Percentiles rank a stretch among this genome's conserved stretches.
These are phyloP conservation scores for Aureobasidium sp. DNA, from an alignment of 2,329 filamentous ascomycete genomes.

Conservation along the genomic window DNA sequence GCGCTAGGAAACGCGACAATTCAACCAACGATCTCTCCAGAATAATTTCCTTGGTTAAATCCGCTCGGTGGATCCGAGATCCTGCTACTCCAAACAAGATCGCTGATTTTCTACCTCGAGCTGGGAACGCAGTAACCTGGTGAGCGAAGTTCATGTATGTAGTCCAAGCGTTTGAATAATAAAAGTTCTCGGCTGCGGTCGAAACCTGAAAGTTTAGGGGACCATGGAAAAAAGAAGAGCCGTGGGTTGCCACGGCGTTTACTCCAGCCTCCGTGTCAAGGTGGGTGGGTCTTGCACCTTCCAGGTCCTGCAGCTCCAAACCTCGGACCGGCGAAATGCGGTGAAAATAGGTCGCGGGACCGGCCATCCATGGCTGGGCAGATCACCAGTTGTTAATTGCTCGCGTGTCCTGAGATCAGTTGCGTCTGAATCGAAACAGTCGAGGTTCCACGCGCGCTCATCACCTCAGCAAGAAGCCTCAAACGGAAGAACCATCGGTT, in stretches of 20 bases:
- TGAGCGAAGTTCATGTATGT: neutral
- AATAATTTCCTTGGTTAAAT: neutral
- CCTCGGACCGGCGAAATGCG: neutral
- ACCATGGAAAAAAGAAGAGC: neutral
- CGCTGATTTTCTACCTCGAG: neutral
- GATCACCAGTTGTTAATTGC: neutral
- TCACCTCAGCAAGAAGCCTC: neutral
- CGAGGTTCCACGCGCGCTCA: neutral
- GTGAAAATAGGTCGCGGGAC: neutral
- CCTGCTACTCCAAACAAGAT: neutral
- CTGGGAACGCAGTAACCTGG: too few relatives aligned
- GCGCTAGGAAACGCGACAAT: neutral
- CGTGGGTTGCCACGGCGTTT: neutral
- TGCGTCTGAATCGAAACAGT: neutral
- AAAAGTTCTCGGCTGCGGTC: neutral
- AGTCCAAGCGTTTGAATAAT: neutral
- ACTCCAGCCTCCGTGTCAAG: neutral
- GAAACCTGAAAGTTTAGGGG: neutral
- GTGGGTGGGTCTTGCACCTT: conserved; percentile 4
- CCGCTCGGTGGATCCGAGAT: neutral
- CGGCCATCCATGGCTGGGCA: neutral
- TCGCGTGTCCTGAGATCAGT: neutral
- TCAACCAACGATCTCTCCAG: conserved; percentile 5
- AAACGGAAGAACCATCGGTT: neutral
- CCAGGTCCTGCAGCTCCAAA: neutral